Conservation (phyloP, 1,139 yeast genomes). For the Candida neerlandica region DNA sequence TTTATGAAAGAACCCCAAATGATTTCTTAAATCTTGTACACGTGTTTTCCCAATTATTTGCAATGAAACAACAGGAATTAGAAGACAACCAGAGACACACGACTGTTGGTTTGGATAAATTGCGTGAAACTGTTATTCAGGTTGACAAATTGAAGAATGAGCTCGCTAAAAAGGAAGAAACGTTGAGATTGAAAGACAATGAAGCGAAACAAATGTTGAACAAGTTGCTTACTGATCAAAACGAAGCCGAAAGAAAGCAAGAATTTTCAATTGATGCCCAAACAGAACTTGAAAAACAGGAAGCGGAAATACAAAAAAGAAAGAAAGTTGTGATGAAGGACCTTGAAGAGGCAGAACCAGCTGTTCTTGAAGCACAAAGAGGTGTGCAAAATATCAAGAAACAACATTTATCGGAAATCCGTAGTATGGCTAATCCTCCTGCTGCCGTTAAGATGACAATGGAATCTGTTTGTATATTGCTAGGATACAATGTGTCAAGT, state of each 20-base stretch:
- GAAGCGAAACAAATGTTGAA: slow-evolving; percentile 76
- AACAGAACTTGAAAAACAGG: slow-evolving; percentile 69
- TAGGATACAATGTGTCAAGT: slow-evolving; percentile 67
- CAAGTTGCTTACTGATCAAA: slow-evolving; percentile 82
- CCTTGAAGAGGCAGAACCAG: slow-evolving; percentile 78
- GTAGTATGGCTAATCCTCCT: slow-evolving; percentile 93
- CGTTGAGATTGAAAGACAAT: slow-evolving; percentile 55
- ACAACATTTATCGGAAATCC: slow-evolving; percentile 84
- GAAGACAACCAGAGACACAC: slow-evolving; percentile 76
- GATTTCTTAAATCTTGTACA: slow-evolving; percentile 56
- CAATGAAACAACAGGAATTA: slow-evolving; percentile 46
- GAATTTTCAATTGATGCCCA: slow-evolving; percentile 84
- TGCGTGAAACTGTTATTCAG: slow-evolving; percentile 75
- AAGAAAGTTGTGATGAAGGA: slow-evolving; percentile 60
- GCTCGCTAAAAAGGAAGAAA: slow-evolving; percentile 55
- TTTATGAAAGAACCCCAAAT: slow-evolving; percentile 30
- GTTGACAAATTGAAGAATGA: slow-evolving; percentile 62
- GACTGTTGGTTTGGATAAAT: slow-evolving; percentile 70
- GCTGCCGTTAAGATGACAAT: slow-evolving; percentile 80
- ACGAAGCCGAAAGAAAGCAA: slow-evolving; percentile 88
- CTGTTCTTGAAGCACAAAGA: slow-evolving; percentile 77
- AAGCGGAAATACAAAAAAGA: slow-evolving; percentile 59
- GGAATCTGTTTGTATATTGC: slow-evolving; percentile 82
- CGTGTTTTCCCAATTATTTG: slow-evolving; percentile 49
- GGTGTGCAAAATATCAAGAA: slow-evolving; percentile 92